phyloP scores from a whole-genome alignment of 306 rosid genomes.

The Vicia villosa region DNA sequence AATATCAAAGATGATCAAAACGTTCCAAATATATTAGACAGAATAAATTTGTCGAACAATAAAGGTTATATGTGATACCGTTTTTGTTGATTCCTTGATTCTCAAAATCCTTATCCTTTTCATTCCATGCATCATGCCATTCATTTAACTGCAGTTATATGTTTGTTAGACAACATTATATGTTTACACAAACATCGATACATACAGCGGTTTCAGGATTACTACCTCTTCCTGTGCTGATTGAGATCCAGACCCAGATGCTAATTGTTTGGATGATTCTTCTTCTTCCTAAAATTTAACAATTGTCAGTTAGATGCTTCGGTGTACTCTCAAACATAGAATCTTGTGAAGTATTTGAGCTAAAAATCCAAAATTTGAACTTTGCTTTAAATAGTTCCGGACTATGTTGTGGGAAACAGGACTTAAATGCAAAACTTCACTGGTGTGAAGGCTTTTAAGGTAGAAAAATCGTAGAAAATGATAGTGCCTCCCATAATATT shows the following conservation, averaged over 20 bases:
- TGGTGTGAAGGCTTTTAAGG: not conserved
- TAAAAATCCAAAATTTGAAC: not conserved
- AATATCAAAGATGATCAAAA: no score
- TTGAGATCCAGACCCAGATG: constrained; percentile 45
- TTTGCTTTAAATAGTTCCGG: constrained; percentile 1
- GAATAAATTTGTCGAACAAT: constrained; percentile 1
- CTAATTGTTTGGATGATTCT: constrained; percentile 56
- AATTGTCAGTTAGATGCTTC: not conserved
- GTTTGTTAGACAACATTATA: constrained; percentile 25
- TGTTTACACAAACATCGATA: constrained; percentile 22
- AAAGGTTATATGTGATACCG: constrained; percentile 46
- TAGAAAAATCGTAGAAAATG: constrained; percentile 13
- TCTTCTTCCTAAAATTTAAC: constrained; percentile 63
- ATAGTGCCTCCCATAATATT: not conserved
- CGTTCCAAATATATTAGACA: constrained; percentile 1
- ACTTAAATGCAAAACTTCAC: not conserved
- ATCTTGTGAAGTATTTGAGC: not conserved
- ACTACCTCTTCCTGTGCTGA: constrained; percentile 58
- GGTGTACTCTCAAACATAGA: constrained; percentile 23
- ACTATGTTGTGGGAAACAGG: constrained; percentile 5
- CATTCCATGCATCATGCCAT: constrained; percentile 93
- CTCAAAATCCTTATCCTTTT: constrained; percentile 54
- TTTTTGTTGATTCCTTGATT: constrained; percentile 48
- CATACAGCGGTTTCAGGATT: constrained; percentile 13
- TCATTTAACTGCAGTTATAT: constrained; percentile 60